Conservation (phyloP, 1,284 basidiomycete species). For the Ceratobasidium sp. region DNA sequence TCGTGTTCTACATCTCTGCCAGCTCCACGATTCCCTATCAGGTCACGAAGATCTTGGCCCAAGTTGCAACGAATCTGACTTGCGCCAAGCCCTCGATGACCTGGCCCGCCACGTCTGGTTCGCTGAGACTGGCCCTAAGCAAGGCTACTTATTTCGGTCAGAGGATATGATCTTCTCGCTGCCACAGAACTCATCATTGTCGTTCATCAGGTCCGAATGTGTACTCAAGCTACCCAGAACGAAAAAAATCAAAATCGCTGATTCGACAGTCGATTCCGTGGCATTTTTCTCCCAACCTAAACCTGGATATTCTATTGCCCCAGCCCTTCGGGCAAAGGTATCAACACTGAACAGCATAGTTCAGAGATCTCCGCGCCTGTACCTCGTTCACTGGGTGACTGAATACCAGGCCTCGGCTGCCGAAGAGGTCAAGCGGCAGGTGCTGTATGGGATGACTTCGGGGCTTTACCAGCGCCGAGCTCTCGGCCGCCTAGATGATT, state of each 20-base stretch:
- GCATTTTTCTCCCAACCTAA: neutral
- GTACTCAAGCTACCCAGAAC: neutral
- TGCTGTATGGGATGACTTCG: neutral
- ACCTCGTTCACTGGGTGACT: slow-evolving; percentile 3
- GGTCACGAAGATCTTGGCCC: too few relatives aligned
- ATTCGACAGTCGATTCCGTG: neutral
- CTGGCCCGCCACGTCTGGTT: neutral
- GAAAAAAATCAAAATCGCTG: neutral
- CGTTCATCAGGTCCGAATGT: neutral
- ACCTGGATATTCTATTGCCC: neutral
- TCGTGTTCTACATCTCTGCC: too few relatives aligned
- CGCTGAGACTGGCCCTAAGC: neutral
- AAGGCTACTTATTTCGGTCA: neutral
- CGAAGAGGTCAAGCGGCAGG: neutral
- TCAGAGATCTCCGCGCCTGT: neutral
- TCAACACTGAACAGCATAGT: neutral
- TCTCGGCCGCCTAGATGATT: neutral
- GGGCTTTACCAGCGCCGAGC: too few relatives aligned
- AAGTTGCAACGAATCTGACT: neutral
- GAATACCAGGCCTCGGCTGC: neutral
- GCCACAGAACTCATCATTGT: neutral
- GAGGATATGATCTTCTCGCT: neutral
- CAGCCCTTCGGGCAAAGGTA: neutral
- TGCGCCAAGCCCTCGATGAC: neutral
- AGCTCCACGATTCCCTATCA: too few relatives aligned